phyloP scores from a whole-genome alignment of 2,329 filamentous ascomycete species.

The Ophiocordyceps camponoti-rufipedis region DNA sequence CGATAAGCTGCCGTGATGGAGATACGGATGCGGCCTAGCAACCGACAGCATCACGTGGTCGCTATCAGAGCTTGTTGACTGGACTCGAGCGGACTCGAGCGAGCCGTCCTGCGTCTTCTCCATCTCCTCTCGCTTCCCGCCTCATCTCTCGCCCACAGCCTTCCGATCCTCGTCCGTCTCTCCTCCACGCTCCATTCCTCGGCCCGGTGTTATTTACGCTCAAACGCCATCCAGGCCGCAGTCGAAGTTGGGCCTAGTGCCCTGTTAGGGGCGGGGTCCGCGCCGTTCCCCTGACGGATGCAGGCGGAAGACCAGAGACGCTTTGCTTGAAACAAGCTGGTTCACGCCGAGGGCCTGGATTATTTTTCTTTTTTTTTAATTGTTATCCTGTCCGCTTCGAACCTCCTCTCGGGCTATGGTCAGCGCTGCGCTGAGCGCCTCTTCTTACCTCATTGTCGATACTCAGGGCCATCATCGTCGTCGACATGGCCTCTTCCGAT shows the following conservation, averaged over 20 bases:
- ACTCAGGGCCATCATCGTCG: too few relatives aligned
- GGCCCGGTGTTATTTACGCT: not conserved
- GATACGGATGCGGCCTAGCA: not conserved
- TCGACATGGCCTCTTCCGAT: not conserved
- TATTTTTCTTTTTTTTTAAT: not conserved
- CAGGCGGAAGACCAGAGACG: not conserved
- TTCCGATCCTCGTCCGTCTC: not conserved
- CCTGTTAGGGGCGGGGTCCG: not conserved
- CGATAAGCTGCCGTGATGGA: not conserved
- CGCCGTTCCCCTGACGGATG: conserved; percentile 2
- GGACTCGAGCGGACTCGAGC: not conserved
- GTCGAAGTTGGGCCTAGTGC: not conserved
- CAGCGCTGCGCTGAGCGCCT: too few relatives aligned
- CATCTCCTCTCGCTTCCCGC: too few relatives aligned
- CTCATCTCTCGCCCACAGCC: too few relatives aligned
- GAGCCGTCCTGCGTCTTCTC: too few relatives aligned
- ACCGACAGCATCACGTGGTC: not conserved
- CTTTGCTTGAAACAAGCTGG: not conserved
- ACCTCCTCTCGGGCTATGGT: too few relatives aligned
- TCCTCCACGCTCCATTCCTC: not conserved
- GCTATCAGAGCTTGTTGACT: not conserved
- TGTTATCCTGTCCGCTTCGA: too few relatives aligned
- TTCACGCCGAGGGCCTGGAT: not conserved
- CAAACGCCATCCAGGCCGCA: not conserved
- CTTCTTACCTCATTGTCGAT: too few relatives aligned